Evolutionary conservation across 2,329 filamentous ascomycete species (phyloP).

Genomic region (Colletotrichum melonis): DNA sequence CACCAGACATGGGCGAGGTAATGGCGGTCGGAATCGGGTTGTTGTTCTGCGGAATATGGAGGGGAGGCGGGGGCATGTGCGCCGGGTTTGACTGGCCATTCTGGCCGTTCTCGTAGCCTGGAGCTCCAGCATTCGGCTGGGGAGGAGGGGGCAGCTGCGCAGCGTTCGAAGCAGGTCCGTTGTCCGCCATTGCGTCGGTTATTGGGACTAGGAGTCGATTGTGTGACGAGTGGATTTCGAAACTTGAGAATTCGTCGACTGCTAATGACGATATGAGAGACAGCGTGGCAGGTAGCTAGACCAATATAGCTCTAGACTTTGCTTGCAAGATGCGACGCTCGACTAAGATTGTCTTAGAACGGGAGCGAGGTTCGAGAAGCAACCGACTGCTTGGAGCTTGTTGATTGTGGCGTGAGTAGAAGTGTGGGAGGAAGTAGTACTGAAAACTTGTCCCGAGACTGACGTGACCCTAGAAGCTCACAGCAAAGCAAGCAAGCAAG

Average conservation of each 20-base stretch:
- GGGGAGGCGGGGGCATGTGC: slow-evolving; percentile 90
- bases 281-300: slow-evolving; percentile 29
- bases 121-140: slow-evolving; percentile 75
- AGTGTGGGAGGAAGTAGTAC: slow-evolving; percentile 2
- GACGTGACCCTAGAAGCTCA: slow-evolving; percentile 29
- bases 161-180: slow-evolving; percentile 70
- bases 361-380: slow-evolving; percentile 1
- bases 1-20: slow-evolving; percentile 83
- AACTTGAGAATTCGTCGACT: not conserved
- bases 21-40: slow-evolving; percentile 95
- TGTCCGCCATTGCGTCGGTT: slow-evolving; percentile 77
- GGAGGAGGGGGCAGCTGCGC: slow-evolving; percentile 77
- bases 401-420: slow-evolving; percentile 23
- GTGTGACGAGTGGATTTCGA: slow-evolving; percentile 16
- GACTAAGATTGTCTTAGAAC: not conserved
- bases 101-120: slow-evolving; percentile 81
- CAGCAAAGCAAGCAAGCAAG: slow-evolving; percentile 21
- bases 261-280: slow-evolving; percentile 34
- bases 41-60: slow-evolving; percentile 95
- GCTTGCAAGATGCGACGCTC: slow-evolving; percentile 2
- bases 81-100: slow-evolving; percentile 75
- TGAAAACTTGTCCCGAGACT: slow-evolving; percentile 16
- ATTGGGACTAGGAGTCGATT: slow-evolving; percentile 10
- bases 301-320: slow-evolving; percentile 5
- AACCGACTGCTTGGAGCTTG: slow-evolving; percentile 1